A percentile compares a stretch with the other conserved stretches of the same genome.
phyloP scores from a whole-genome alignment of 805 yeast species.

The Nakazawaea populi region DNA sequence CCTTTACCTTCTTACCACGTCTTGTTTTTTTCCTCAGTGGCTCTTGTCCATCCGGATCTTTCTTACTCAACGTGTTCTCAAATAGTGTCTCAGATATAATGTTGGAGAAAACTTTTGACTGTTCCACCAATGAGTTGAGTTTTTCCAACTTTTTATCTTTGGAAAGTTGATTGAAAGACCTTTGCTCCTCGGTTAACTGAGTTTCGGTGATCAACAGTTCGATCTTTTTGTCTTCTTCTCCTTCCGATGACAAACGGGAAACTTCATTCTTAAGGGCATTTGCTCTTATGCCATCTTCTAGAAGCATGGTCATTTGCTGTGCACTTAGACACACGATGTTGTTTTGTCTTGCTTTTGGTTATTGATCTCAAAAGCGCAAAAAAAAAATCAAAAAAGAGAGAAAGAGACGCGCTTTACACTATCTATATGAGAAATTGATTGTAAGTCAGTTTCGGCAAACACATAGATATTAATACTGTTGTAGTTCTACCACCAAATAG shows the following conservation, averaged over 20 bases:
- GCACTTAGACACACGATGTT: too few relatives aligned
- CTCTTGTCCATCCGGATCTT: constrained; percentile 12
- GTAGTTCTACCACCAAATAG: too few relatives aligned
- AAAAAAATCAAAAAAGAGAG: too few relatives aligned
- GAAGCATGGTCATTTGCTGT: not conserved
- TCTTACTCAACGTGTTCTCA: constrained; percentile 21
- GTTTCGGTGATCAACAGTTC: constrained; percentile 17
- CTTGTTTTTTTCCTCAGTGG: constrained; percentile 20
- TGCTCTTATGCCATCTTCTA: not conserved
- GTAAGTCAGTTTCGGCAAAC: too few relatives aligned
- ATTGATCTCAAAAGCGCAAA: too few relatives aligned
- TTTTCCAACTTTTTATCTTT: constrained; percentile 57
- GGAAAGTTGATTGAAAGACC: constrained; percentile 37
- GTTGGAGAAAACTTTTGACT: constrained; percentile 81
- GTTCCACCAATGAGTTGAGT: constrained; percentile 70
- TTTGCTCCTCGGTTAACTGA: constrained; percentile 25
- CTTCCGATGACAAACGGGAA: constrained; percentile 3
- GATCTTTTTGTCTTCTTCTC: constrained; percentile 20
- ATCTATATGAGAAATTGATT: too few relatives aligned
- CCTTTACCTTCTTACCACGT: constrained; percentile 13
- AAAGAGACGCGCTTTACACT: too few relatives aligned
- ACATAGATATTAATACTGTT: too few relatives aligned
- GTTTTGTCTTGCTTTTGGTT: too few relatives aligned
- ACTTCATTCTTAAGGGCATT: not conserved
- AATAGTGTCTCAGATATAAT: constrained; percentile 78